Evolutionary conservation across 257 asterid species (phyloP).

Genomic region (Lavandula angustifolia): DNA sequence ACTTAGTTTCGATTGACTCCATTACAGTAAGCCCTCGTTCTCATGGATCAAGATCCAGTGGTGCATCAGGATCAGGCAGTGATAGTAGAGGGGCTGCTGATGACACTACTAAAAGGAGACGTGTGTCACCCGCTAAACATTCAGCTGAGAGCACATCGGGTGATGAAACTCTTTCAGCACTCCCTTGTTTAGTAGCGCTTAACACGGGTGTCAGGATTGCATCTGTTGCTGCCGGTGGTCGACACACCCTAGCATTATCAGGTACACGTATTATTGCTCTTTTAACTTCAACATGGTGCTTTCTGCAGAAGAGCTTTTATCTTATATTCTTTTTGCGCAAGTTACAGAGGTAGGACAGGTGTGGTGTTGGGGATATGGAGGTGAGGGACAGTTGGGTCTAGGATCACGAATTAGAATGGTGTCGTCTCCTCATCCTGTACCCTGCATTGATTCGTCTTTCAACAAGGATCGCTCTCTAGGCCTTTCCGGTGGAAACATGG

Average conservation of each 20-base stretch:
- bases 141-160: conserved; percentile 75
- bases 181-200: conserved; percentile 85
- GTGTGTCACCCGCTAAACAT: conserved; percentile 72
- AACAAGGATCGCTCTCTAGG: conserved; percentile 54
- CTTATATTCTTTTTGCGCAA: conserved; percentile 34
- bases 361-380: conserved; percentile 99
- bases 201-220: conserved; percentile 77
- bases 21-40: conserved; percentile 75
- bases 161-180: conserved; percentile 79
- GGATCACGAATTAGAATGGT: conserved; percentile 95
- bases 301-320: conserved; percentile 32
- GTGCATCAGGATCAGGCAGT: conserved; percentile 43
- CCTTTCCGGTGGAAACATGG: conserved; percentile 59
- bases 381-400: conserved; percentile 97
- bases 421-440: conserved; percentile 94
- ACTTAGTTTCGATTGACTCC: conserved; percentile 47
- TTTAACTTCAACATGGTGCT: conserved; percentile 17
- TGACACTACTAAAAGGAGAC: conserved; percentile 77
- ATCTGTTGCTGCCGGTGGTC: conserved; percentile 94
- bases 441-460: conserved; percentile 70
- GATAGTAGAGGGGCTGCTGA: conserved; percentile 67
- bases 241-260: conserved; percentile 91
- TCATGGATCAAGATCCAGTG: conserved; percentile 69
- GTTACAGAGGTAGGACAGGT: conserved; percentile 94
- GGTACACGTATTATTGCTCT: conserved; percentile 47